Conservation (phyloP, 768 basidiomycete genomes). For the Rickenella mellea region DNA sequence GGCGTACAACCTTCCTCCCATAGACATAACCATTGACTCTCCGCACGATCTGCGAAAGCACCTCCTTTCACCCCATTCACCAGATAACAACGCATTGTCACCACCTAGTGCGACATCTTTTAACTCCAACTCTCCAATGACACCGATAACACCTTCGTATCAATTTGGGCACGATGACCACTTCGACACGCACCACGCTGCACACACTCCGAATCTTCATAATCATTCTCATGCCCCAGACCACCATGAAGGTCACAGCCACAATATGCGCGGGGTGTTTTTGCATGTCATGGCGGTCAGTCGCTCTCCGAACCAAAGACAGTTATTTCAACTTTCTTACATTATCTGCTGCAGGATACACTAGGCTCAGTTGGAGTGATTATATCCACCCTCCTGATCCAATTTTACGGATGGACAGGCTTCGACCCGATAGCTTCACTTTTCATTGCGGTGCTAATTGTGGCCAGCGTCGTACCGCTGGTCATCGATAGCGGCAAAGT, state of each 20-base stretch:
- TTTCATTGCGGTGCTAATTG: slow-evolving; percentile 92
- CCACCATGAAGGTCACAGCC: slow-evolving; percentile 77
- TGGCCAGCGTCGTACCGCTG: slow-evolving; percentile 90
- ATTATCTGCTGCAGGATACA: slow-evolving; percentile 53
- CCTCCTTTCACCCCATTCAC: slow-evolving; percentile 8
- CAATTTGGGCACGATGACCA: slow-evolving; percentile 46
- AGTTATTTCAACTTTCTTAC: slow-evolving; percentile 1
- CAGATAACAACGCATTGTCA: neutral
- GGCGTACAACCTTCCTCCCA: slow-evolving; percentile 12
- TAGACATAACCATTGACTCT: slow-evolving; percentile 17
- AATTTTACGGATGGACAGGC: slow-evolving; percentile 96
- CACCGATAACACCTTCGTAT: slow-evolving; percentile 62
- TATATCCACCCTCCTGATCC: slow-evolving; percentile 89
- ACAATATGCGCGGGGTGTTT: slow-evolving; percentile 99
- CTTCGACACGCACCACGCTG: slow-evolving; percentile 20
- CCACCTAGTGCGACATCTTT: slow-evolving; percentile 1
- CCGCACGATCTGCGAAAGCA: slow-evolving; percentile 16
- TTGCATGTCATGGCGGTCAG: slow-evolving; percentile 91
- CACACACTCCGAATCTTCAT: slow-evolving; percentile 35
- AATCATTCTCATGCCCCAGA: slow-evolving; percentile 39
- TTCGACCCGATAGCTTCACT: slow-evolving; percentile 97
- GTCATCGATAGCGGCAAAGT: slow-evolving; percentile 90
- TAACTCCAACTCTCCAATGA: too few species aligned
- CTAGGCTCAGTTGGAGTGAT: slow-evolving; percentile 97
- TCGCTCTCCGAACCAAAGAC: slow-evolving; percentile 4